Conservation (phyloP, 2,329 filamentous ascomycete genomes). For the Botrytis squamosa region DNA sequence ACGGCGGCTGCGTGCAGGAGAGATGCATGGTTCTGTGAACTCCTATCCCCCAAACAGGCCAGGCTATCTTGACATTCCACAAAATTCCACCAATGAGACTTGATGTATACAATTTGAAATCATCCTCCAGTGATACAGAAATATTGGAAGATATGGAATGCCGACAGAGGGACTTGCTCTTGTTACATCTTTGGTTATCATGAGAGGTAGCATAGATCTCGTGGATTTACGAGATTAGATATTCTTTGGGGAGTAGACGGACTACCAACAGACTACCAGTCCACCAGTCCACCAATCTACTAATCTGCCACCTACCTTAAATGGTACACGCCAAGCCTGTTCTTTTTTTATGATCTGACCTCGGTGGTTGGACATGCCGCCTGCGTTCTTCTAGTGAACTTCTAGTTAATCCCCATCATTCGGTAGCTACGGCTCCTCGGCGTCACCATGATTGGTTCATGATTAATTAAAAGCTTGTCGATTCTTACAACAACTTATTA, state of each 20-base stretch:
- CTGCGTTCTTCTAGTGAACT: conserved; percentile 3
- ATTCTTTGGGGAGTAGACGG: not conserved
- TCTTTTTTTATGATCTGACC: not conserved
- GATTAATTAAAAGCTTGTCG: not conserved
- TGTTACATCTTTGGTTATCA: not conserved
- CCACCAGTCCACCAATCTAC: no score
- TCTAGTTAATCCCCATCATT: conserved; percentile 20
- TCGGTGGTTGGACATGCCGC: not conserved
- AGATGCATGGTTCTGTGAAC: conserved; percentile 17
- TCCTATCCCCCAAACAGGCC: not conserved
- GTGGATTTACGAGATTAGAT: not conserved
- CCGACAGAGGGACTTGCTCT: not conserved
- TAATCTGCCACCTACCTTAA: not conserved
- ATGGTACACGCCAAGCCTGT: not conserved
- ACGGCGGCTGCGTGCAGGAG: conserved; percentile 20
- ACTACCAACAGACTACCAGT: not conserved
- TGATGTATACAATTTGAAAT: not conserved
- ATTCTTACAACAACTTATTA: not conserved
- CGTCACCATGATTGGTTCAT: conserved; percentile 14
- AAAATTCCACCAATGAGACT: not conserved
- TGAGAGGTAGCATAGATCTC: not conserved
- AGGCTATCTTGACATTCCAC: not conserved
- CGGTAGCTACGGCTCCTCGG: conserved; percentile 13
- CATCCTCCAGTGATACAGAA: conserved; percentile 7
- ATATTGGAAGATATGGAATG: not conserved